Base-by-base conservation (phyloP, 2,329 filamentous ascomycete genomes). In the Hypoxylon sp. region DNA sequence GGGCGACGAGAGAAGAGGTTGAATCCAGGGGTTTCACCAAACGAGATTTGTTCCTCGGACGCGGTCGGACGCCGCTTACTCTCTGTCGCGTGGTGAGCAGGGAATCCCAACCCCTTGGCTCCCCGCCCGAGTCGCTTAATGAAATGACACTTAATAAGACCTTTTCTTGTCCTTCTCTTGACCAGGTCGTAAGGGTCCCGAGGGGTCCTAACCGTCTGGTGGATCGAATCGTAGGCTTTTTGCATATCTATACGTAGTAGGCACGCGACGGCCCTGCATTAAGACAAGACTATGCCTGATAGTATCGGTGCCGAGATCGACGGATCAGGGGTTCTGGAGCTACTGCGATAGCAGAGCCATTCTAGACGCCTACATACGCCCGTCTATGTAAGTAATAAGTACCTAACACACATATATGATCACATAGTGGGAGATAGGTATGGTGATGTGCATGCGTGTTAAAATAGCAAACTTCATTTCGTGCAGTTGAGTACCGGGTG, bases 401-500 rank as follows among this genome's bases (percentile, higher is more conserved):
- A 33, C 21, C 23, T 40, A 21, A 8, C 2, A 47, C 41, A 20
- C 20, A 33, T 9, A 37, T 24, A 40, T 11, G 10, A 23, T 20
- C 8, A 23, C 31, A 10, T n/a, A 24, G 5, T 51, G 26, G 11
- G 6, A n/a, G 8, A 13, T 10, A 42, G 26, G 26, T 38, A 26
- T 10, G 3, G 31, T 8, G 13, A 37, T 47, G 48, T 53, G 52
- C 31, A 52, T 48, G 24, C 18, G 43, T 61, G 42, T 61, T 20
- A 48, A n/a, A n/a, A 56, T 45, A 43, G 45, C 54, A 45, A 15
- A 51, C 41, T 24, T 23, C 45, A 59, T 62, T 60, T 52, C 60
- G 52, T 60, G 56, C 60, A 63, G 48, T 55, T 29, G 37, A 48
- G 54, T 62, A 62, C 58, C 54, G 54, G 41, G 48, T 26, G 21